Percentiles rank a stretch among this genome's conserved stretches.
Evolutionary conservation across 208 protist species (phyloP).

Genomic region (Novymonas esmeraldas): DNA sequence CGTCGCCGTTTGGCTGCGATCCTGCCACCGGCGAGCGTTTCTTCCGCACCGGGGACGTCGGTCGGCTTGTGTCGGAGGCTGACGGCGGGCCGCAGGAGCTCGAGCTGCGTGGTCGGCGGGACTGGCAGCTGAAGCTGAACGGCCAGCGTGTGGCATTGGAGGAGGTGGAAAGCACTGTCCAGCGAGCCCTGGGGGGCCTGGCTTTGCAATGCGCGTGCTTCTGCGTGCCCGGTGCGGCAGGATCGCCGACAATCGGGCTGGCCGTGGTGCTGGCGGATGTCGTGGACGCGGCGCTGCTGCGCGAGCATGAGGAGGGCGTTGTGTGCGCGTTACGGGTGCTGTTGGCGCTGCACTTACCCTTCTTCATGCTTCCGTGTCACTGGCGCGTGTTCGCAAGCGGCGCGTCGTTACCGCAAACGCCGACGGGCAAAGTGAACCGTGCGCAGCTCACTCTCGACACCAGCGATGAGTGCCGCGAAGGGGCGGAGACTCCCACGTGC

Average conservation of each 20-base stretch:
- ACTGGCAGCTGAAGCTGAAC: constrained; percentile 63
- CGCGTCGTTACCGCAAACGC: constrained; percentile 35
- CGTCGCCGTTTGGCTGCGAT: constrained; percentile 26
- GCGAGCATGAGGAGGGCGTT: constrained; percentile 7
- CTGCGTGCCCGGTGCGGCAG: constrained; percentile 5
- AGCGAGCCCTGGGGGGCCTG: constrained; percentile 14
- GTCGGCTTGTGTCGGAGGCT: not conserved
- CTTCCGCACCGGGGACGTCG: constrained; percentile 60
- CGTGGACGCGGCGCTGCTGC: not conserved
- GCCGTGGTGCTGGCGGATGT: constrained; percentile 26
- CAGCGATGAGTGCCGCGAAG: not conserved
- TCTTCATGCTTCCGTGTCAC: constrained; percentile 39
- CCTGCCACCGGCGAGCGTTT: constrained; percentile 14
- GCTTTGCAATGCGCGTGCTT: constrained; percentile 36
- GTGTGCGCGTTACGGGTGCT: constrained; percentile 32
- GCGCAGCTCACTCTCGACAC: constrained; percentile 12
- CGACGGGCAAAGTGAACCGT: constrained; percentile 50
- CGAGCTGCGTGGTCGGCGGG: constrained; percentile 44
- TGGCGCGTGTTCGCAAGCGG: constrained; percentile 34
- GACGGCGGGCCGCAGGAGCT: not conserved
- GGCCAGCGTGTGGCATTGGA: constrained; percentile 62
- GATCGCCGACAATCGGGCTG: constrained; percentile 17
- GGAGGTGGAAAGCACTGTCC: constrained; percentile 53
- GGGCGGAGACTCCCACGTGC: not conserved
- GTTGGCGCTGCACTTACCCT: constrained; percentile 32